Evolutionary conservation across 23 red algal genomes (phyloP).

Genomic region (Chondrus crispus): DNA sequence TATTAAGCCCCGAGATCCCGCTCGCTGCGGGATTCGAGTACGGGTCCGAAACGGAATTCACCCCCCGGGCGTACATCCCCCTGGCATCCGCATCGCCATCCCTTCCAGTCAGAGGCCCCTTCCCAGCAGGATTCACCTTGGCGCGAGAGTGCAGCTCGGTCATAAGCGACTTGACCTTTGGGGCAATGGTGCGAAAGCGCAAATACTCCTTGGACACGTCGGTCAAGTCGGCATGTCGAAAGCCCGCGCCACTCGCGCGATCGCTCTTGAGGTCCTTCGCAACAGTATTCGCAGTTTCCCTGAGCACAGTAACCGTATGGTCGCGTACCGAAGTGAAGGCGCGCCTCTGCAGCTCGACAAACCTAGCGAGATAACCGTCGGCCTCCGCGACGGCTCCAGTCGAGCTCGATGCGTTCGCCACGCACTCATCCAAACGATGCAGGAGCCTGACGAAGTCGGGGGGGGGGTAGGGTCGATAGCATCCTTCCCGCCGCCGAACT

Average conservation of each 20-base stretch:
- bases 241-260: slow-evolving; percentile 45
- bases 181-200: slow-evolving; percentile 75
- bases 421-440: slow-evolving; percentile 81
- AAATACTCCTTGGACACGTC: slow-evolving; percentile 75
- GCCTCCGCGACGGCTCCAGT: slow-evolving; percentile 78
- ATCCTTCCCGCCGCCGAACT: slow-evolving; percentile 57
- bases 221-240: slow-evolving; percentile 70
- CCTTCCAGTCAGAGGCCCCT: too few species aligned
- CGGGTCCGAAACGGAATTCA: slow-evolving; percentile 12
- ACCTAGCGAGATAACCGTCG: slow-evolving; percentile 78
- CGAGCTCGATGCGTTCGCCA: slow-evolving; percentile 69
- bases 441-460: slow-evolving; percentile 75
- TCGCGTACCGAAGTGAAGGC: slow-evolving; percentile 71
- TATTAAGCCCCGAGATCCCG: neutral
- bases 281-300: slow-evolving; percentile 40
- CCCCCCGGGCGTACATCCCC: neutral
- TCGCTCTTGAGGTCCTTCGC: slow-evolving; percentile 46
- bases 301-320: slow-evolving; percentile 49
- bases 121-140: neutral
- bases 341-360: slow-evolving; percentile 72
- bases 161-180: slow-evolving; percentile 68
- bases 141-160: slow-evolving; percentile 54
- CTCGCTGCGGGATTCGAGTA: slow-evolving; percentile 39
- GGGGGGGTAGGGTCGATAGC: slow-evolving; percentile 45
- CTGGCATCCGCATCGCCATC: neutral